A percentile compares a stretch with the other conserved stretches of the same genome.
Evolutionary conservation across 495 filamentous ascomycete genomes (phyloP).

Genomic region (Aspergillus bridgeri): DNA sequence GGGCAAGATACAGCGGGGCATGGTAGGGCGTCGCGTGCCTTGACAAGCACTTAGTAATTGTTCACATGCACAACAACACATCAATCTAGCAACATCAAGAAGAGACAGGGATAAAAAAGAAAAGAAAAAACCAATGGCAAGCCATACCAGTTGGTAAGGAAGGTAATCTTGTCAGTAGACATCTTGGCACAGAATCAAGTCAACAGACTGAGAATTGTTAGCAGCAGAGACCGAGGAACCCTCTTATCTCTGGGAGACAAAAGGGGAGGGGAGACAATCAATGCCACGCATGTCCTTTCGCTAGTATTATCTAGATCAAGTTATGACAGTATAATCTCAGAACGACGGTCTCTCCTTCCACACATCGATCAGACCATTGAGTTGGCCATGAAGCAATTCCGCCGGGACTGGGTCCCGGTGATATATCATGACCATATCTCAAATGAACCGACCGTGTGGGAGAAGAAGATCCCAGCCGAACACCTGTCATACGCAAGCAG

Average conservation of each 20-base stretch:
- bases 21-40: constrained; percentile 75
- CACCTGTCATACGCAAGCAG: constrained; percentile 59
- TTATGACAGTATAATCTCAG: constrained; percentile 70
- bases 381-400: too few species aligned
- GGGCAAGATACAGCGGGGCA: constrained; percentile 66
- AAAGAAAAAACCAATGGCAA: constrained; percentile 1
- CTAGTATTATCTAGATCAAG: constrained; percentile 85
- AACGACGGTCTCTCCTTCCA: constrained; percentile 32
- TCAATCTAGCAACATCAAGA: neutral
- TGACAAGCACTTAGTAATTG: constrained; percentile 25
- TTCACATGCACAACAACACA: constrained; percentile 1
- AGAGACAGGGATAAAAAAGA: neutral
- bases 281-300: constrained; percentile 72
- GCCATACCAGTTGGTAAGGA: constrained; percentile 66
- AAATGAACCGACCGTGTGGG: neutral
- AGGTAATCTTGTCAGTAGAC: constrained; percentile 73
- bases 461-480: constrained; percentile 31
- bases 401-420: too few species aligned
- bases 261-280: constrained; percentile 47
- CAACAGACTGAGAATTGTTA: constrained; percentile 26
- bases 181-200: constrained; percentile 46
- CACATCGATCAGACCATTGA: neutral
- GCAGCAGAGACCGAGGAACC: constrained; percentile 17
- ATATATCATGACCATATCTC: too few species aligned
- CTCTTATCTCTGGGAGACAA: constrained; percentile 11